Conservation (phyloP, 139 green algal species). For the Prasinococcaceae sp. region DNA sequence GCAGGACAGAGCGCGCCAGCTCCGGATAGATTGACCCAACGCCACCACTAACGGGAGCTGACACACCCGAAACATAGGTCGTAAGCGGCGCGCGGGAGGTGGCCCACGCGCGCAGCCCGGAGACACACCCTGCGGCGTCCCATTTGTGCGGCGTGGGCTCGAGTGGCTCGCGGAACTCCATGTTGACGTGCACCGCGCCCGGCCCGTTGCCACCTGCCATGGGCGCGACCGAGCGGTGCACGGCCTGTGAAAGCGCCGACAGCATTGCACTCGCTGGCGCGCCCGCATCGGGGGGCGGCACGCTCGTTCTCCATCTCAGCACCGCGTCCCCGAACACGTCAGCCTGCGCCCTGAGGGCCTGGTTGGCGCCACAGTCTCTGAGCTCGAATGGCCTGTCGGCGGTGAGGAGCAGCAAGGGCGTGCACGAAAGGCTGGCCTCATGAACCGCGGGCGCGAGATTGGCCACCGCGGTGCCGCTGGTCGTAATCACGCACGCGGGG, state of each 20-base stretch:
- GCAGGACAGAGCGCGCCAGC: too few relatives aligned
- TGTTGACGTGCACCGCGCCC: constrained; percentile 92
- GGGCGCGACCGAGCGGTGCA: too few relatives aligned
- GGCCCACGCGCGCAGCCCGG: too few relatives aligned
- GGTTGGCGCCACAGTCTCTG: constrained; percentile 78
- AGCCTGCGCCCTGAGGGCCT: too few relatives aligned
- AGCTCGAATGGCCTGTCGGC: constrained; percentile 86
- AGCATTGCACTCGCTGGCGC: constrained; percentile 46
- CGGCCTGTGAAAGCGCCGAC: constrained; percentile 46
- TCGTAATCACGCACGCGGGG: constrained; percentile 55
- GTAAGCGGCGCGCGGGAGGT: too few relatives aligned
- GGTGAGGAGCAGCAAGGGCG: constrained; percentile 84
- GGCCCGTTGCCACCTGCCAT: too few relatives aligned
- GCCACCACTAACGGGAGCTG: too few relatives aligned
- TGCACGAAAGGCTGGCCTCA: constrained; percentile 56
- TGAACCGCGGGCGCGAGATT: constrained; percentile 91
- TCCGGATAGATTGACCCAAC: too few relatives aligned
- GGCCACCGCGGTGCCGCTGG: constrained; percentile 84
- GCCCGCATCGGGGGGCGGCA: constrained; percentile 43
- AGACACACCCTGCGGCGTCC: too few relatives aligned
- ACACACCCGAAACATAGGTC: too few relatives aligned
- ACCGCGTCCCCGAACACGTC: too few relatives aligned
- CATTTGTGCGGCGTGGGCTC: constrained; percentile 35
- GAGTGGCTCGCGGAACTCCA: constrained; percentile 85
- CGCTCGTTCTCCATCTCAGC: too few relatives aligned